Evolutionary conservation across 192 early-diverging fungal species (phyloP).

Genomic region (Umbelopsis sp.): DNA sequence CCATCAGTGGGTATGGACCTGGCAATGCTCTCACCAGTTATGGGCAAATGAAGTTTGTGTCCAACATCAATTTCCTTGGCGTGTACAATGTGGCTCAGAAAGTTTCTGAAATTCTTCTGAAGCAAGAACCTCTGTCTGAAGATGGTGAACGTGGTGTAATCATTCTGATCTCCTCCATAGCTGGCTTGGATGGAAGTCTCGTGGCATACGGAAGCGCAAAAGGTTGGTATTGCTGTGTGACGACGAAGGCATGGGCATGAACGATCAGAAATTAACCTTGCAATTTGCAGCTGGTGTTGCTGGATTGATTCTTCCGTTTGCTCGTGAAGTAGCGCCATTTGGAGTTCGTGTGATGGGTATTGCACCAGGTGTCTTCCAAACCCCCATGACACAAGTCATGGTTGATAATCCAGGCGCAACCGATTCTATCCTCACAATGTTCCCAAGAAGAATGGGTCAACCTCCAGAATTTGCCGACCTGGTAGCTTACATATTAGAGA

Average conservation of each 20-base stretch:
- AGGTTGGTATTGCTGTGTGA: neutral
- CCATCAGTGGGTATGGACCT: too few relatives aligned
- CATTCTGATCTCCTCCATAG: slow-evolving; percentile 25
- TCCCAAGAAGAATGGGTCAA: slow-evolving; percentile 44
- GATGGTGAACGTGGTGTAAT: slow-evolving; percentile 35
- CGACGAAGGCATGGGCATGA: too few relatives aligned
- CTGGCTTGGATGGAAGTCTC: slow-evolving; percentile 28
- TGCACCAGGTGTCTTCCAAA: slow-evolving; percentile 38
- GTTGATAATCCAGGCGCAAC: too few relatives aligned
- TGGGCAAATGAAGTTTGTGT: slow-evolving; percentile 15
- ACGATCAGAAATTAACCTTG: too few relatives aligned
- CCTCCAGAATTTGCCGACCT: slow-evolving; percentile 46
- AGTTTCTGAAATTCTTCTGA: slow-evolving; percentile 8
- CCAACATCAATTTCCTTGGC: slow-evolving; percentile 26
- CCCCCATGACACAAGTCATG: too few relatives aligned
- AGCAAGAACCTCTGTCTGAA: slow-evolving; percentile 3
- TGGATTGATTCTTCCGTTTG: slow-evolving; percentile 55
- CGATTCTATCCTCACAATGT: neutral
- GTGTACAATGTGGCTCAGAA: slow-evolving; percentile 31
- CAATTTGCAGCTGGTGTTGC: slow-evolving; percentile 42
- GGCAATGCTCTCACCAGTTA: too few relatives aligned
- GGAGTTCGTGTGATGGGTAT: slow-evolving; percentile 49
- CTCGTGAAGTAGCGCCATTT: slow-evolving; percentile 50
- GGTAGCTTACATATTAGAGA: slow-evolving; percentile 44
- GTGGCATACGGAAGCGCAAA: slow-evolving; percentile 33